A percentile compares a stretch with the other conserved stretches of the same genome.
These are phyloP conservation scores for Trichoderma aggressivum DNA, from an alignment of 2,329 filamentous ascomycete genomes.

Conservation along the genomic window DNA sequence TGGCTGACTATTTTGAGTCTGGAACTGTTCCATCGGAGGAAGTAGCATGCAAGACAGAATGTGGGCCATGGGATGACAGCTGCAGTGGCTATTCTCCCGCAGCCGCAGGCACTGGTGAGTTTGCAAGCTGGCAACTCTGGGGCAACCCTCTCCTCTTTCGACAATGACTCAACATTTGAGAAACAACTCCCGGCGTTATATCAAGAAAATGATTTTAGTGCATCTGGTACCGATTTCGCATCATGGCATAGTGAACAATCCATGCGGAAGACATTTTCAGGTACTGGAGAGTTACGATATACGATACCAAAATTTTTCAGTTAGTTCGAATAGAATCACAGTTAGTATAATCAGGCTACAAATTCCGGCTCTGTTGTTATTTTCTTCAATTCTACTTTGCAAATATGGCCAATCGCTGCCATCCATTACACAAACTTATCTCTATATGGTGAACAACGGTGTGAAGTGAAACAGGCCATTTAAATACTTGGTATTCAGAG, in stretches of 20 bases:
- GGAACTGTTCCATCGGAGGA: not conserved
- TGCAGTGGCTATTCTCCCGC: not conserved
- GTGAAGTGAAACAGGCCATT: not conserved
- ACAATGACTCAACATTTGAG: not conserved
- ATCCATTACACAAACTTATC: not conserved
- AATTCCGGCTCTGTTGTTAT: not conserved
- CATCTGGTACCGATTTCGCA: not conserved
- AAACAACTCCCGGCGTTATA: not conserved
- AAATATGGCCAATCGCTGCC: not conserved
- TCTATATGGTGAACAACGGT: not conserved
- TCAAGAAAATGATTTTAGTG: not conserved
- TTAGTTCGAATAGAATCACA: not conserved
- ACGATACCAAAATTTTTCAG: not conserved
- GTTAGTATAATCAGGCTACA: not conserved
- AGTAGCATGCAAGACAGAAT: not conserved
- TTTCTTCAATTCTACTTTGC: not conserved
- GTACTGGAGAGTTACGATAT: not conserved
- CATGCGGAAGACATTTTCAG: not conserved
- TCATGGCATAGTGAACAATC: not conserved
- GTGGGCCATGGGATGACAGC: not conserved
- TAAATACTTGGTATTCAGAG: not conserved
- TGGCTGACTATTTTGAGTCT: conserved; percentile 1
- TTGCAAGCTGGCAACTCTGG: not conserved
- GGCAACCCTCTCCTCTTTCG: not conserved
- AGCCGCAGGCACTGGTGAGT: not conserved